Percentiles rank a stretch among this genome's conserved stretches.
These are phyloP conservation scores for Mycena galopus DNA, from an alignment of 768 basidiomycete species.

Conservation along the genomic window DNA sequence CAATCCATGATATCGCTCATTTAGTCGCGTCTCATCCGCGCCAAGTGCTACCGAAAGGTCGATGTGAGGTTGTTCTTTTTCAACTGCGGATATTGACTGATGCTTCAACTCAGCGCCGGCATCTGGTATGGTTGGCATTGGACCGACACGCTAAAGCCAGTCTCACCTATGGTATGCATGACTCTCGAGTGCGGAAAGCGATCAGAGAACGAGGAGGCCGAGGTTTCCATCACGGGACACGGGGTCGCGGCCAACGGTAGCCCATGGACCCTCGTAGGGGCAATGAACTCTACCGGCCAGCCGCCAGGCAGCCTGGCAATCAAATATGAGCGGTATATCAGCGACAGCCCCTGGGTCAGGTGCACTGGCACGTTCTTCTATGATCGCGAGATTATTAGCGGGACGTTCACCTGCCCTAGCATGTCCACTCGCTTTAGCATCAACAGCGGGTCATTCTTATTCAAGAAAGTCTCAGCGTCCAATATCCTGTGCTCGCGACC, in stretches of 20 bases:
- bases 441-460: conserved; percentile 11
- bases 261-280: neutral
- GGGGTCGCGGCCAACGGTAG: neutral
- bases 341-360: conserved; percentile 4
- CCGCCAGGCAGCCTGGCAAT: neutral
- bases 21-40: too few relatives aligned
- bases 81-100: too few relatives aligned
- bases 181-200: conserved; percentile 9
- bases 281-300: conserved; percentile 8
- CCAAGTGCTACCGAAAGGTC: too few relatives aligned
- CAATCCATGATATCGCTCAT: too few relatives aligned
- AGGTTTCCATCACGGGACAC: neutral
- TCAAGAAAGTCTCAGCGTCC: conserved; percentile 9
- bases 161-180: neutral
- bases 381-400: conserved; percentile 17
- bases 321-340: conserved; percentile 8
- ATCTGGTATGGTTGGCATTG: conserved; percentile 26
- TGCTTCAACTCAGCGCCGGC: conserved; percentile 6
- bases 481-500: conserved; percentile 14
- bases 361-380: conserved; percentile 12
- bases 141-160: conserved; percentile 16
- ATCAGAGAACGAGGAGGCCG: conserved; percentile 2
- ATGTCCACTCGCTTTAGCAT: too few relatives aligned
- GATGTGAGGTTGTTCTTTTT: too few relatives aligned
- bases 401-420: conserved; percentile 3